A percentile compares a stretch with the other conserved stretches of the same genome.
Evolutionary conservation across 305 asterid species (phyloP).

Genomic region (Solanum aculeatissimum): DNA sequence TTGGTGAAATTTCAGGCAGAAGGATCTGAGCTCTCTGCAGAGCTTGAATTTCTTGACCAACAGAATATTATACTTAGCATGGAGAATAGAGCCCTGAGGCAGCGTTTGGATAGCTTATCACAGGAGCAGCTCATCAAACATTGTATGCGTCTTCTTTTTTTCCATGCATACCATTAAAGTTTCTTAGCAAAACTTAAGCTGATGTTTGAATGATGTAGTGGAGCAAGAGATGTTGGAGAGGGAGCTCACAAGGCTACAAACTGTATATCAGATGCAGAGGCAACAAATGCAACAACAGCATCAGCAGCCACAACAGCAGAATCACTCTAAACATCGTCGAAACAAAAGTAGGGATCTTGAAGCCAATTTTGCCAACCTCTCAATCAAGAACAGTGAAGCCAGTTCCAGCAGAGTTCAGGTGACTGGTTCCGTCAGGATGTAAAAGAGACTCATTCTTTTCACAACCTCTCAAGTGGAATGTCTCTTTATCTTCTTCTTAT

Average conservation of each 20-base stretch:
- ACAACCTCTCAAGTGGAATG: not conserved
- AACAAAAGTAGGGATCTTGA: slow-evolving; percentile 39
- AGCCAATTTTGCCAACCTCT: slow-evolving; percentile 16
- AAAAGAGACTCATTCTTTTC: not conserved
- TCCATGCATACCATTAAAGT: not conserved
- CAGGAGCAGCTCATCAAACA: slow-evolving; percentile 83
- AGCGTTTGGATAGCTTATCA: slow-evolving; percentile 53
- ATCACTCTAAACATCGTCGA: slow-evolving; percentile 27
- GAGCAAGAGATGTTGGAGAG: slow-evolving; percentile 80
- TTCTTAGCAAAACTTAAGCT: not conserved
- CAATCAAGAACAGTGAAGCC: slow-evolving; percentile 24
- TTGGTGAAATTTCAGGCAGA: slow-evolving; percentile 34
- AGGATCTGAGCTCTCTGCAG: slow-evolving; percentile 55
- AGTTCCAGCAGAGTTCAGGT: slow-evolving; percentile 17
- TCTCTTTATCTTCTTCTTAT: not conserved
- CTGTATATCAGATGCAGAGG: slow-evolving; percentile 39
- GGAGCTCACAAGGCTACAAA: slow-evolving; percentile 64
- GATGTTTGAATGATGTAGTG: slow-evolving; percentile 25
- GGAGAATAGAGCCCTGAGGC: slow-evolving; percentile 81
- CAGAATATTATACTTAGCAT: slow-evolving; percentile 63
- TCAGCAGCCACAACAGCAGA: slow-evolving; percentile 22
- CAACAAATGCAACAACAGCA: slow-evolving; percentile 40
- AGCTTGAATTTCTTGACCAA: slow-evolving; percentile 70
- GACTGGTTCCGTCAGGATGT: slow-evolving; percentile 18
- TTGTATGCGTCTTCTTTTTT: slow-evolving; percentile 15